Evolutionary conservation across 106 monocot genomes (phyloP), one percentile per base, ranked within the genome.

Genomic region (Phalaenopsis aphrodite): DNA sequence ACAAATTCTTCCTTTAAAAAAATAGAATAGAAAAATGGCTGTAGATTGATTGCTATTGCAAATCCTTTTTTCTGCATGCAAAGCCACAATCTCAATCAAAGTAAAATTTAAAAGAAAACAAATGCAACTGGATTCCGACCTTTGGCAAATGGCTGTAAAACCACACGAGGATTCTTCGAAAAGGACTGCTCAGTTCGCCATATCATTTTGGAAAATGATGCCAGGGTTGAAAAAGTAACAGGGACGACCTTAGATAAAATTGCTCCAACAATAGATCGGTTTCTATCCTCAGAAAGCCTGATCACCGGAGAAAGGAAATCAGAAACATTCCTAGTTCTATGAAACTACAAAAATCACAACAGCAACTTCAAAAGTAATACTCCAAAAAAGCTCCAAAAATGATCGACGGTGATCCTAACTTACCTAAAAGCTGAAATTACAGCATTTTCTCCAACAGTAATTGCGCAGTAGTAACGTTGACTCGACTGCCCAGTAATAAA

Each of bases 391-490:
- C n/a, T n/a, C n/a, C n/a, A 6, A 68, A 68, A 2, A 78, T 46
- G 36, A 45, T 38, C 41, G 9, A 39, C 67, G 41, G 37, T 49
- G 12, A 76, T 36, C 23, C 4, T 45, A 83, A 47, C 64, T 81
- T 52, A 93, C 98, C 98, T 92, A 78, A 89, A 98, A 41, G 98
- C 92, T 52, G 98, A 92, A 76, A 94, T 88, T 64, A 91, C 98
- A 17, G 98, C 87, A 87, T 93, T 94, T 72, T 88, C 84, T 75
- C 98, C 98, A 80, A 93, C 75, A 21, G 94, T 77, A 75, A 98
- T 85, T 69, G 90, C 94, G 89, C 98, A 86, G 75, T 92, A 98
- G 78, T 88, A 85, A 10, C 87, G 87, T 74, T 93, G 86, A 89
- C 87, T 87, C 61, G 98, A 94, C 94, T 94, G 97, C 76, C 84